phyloP scores from a whole-genome alignment of 1,284 basidiomycete species.

The Amylostereum chailletii region DNA sequence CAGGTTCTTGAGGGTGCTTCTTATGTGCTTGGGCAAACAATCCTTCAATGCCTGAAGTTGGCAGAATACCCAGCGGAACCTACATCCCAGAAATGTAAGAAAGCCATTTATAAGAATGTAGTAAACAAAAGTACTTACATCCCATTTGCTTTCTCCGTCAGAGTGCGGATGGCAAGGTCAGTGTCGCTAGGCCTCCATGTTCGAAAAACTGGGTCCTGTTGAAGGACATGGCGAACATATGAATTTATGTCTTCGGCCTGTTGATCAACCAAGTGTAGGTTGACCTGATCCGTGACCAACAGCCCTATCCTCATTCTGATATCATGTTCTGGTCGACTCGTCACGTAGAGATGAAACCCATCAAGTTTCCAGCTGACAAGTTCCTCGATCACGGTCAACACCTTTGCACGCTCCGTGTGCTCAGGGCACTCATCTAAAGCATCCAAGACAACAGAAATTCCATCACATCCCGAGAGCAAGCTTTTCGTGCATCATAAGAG shows the following conservation, averaged over 20 bases:
- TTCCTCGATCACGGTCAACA: background rate
- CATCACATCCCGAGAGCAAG: background rate
- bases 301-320: too few species aligned
- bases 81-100: background rate
- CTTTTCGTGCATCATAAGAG: background rate
- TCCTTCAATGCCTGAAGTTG: background rate
- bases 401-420: background rate
- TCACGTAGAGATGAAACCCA: background rate
- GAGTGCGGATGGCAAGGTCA: background rate
- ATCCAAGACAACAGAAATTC: constrained; percentile 1
- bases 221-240: background rate
- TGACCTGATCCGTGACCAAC: background rate
- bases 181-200: constrained; percentile 1
- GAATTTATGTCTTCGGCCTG: constrained; percentile 1
- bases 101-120: background rate
- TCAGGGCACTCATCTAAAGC: constrained; percentile 1
- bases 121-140: background rate
- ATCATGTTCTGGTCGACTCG: background rate
- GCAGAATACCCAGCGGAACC: constrained; percentile 1
- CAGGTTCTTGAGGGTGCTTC: background rate
- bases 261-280: background rate
- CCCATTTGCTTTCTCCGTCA: background rate
- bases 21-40: background rate
- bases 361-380: background rate
- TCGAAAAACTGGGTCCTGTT: background rate